A percentile compares a stretch with the other conserved stretches of the same genome.
phyloP scores from a whole-genome alignment of 495 filamentous ascomycete species.

The Podospora pseudocomata region DNA sequence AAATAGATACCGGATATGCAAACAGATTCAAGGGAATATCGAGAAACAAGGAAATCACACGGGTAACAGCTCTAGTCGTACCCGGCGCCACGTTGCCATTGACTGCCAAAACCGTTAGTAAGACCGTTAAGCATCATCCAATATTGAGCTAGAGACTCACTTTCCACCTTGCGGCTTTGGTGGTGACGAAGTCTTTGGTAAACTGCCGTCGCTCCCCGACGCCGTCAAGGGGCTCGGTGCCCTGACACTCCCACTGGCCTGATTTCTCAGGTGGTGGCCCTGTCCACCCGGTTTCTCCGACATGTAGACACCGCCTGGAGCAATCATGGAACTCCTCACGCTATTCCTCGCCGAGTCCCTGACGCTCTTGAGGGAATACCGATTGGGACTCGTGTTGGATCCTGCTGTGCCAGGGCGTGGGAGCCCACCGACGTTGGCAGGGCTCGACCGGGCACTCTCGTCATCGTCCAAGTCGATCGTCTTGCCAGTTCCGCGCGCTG shows the following conservation, averaged over 20 bases:
- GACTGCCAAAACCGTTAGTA: slow-evolving; percentile 32
- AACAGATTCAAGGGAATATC: slow-evolving; percentile 3
- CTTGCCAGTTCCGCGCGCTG: slow-evolving; percentile 80
- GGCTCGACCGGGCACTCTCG: slow-evolving; percentile 55
- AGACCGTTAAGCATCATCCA: neutral
- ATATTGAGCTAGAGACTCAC: slow-evolving; percentile 29
- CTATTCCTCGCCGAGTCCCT: slow-evolving; percentile 17
- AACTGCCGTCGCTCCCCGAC: slow-evolving; percentile 14
- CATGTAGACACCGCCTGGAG: slow-evolving; percentile 10
- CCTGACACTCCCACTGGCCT: slow-evolving; percentile 24
- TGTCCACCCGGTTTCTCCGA: neutral
- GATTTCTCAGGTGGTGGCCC: slow-evolving; percentile 16
- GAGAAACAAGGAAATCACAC: neutral
- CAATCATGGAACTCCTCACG: slow-evolving; percentile 4
- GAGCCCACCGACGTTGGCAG: slow-evolving; percentile 37
- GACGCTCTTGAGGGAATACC: slow-evolving; percentile 15
- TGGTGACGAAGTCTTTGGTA: slow-evolving; percentile 17
- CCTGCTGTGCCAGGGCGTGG: slow-evolving; percentile 17
- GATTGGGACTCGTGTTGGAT: slow-evolving; percentile 10
- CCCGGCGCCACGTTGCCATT: slow-evolving; percentile 55
- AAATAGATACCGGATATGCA: neutral
- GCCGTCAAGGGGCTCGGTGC: slow-evolving; percentile 25
- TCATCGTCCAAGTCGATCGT: slow-evolving; percentile 74
- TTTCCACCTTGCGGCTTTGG: slow-evolving; percentile 36
- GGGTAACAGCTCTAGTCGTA: slow-evolving; percentile 38